Base-by-base conservation (phyloP, 768 basidiomycete genomes). In the Coprinellus micaceus region DNA sequence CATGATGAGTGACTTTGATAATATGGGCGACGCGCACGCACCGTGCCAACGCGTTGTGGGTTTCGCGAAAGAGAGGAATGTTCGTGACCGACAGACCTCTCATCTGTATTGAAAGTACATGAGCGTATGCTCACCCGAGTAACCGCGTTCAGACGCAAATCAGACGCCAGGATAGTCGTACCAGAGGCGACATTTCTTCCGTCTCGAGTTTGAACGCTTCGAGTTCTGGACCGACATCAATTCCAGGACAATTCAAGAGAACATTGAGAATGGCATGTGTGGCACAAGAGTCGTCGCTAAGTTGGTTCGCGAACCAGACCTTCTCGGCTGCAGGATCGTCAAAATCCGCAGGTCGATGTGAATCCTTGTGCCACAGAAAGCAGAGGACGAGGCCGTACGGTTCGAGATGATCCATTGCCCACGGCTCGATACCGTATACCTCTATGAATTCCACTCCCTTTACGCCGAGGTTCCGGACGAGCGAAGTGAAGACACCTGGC, bases 291-390 rank as follows among this genome's bases (percentile, higher is more conserved):
- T 86, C 83, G 61, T 82, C 78, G 67, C 78, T 82, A 24, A 87
- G 75, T 65, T 87, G 85, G 66, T 86, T 83, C 10, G 84, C 84
- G 60, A 85, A 87, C 84, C 84, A 87, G 9, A 86, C 77, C 25
- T 68, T 72, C 56, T 80, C 78, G 2, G 83, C 78, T 10, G 80
- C 77, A 2, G 82, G 77, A 63, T 84, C 80, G 26, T 77, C 70
- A 59, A 81, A 79, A 61, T 78, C 79, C 2, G 71, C 64, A 4
- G 76, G 66, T 28, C 75, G 69, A 63, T 79, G 77, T 4, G 68
- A 49, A 60, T 82, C 82, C 58, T 79, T 79, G 17, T 66, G 69
- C 80, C 82, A 85, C 55, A 81, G 67, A 64, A 83, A 85, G 66
- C 84, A 86, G 64, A 86, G 81, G 26, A 86, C 78, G 48, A 86